Evolutionary conservation across 2,329 filamentous ascomycete genomes (phyloP), one percentile per base, ranked within the genome.

Genomic region (Rhynchosporium agropyri): DNA sequence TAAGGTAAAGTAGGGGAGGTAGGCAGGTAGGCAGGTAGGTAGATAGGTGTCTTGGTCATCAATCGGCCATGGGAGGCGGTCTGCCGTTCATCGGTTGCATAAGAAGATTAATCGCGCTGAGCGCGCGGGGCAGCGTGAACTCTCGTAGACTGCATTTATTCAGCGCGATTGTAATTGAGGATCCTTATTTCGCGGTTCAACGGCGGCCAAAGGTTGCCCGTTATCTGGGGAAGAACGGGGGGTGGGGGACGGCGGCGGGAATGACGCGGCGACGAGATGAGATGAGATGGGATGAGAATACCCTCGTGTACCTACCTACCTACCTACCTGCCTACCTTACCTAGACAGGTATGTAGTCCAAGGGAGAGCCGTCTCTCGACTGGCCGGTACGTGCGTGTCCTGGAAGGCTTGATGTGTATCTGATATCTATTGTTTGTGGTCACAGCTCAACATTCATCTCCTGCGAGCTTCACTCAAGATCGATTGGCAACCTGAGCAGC

Each of bases 131-230:
- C 40, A 31, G 40, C 28, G 15, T 57, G 54, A 57, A 57, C n/a
- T 33, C 36, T 40, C 51, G n/a, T 28, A 54, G 33, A 54, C 51
- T 40, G 51, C 51, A 9, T 40, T 20, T 6, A 15, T 26, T 46
- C 54, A 40, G 54, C 54, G 54, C 54, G 45, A 57, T 54, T 54
- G 38, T 42, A 40, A 42, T 57, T 46, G 40, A 57, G 40, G 36
- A 57, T 57, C 54, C 15, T 15, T 40, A 33, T 40, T 3, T 28
- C 20, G 26, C 49, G 36, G 8, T 57, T 54, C 29, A 28, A 57
- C 54, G 54, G 54, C 38, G 54, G 54, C 38, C 54, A 57, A 54
- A 57, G 54, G 54, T 57, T 57, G 54, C 54, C 54, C 54, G 40
- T 57, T 57, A 57, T 57, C 54, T 57, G 54, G 40, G 20, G 38